Evolutionary conservation across 1,284 basidiomycete genomes (phyloP).

Genomic region (Cutaneotrichosporon daszewskae): DNA sequence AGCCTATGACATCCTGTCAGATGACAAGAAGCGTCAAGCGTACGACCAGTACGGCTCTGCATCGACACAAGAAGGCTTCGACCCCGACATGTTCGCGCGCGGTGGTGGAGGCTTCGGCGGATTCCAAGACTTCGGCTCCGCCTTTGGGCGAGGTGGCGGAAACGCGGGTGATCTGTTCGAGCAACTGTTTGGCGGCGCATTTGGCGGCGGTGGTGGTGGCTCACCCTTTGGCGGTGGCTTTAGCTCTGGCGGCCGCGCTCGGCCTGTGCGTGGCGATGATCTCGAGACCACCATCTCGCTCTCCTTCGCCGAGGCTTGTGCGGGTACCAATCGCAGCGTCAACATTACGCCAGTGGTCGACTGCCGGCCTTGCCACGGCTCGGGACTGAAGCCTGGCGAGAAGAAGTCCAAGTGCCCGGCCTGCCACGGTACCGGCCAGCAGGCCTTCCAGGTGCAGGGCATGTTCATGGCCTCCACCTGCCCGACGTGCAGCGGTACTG

Average conservation of each 20-base stretch:
- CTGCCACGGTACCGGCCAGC: slow-evolving; percentile 82
- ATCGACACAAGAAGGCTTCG: slow-evolving; percentile 88
- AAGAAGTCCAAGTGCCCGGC: slow-evolving; percentile 73
- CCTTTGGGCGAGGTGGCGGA: slow-evolving; percentile 58
- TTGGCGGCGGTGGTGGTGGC: slow-evolving; percentile 37
- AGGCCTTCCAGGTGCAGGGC: slow-evolving; percentile 88
- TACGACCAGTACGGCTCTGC: slow-evolving; percentile 95
- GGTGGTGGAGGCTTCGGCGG: slow-evolving; percentile 62
- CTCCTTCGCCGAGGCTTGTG: slow-evolving; percentile 88
- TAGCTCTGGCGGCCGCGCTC: slow-evolving; percentile 53
- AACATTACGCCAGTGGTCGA: slow-evolving; percentile 75
- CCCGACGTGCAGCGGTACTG: slow-evolving; percentile 74
- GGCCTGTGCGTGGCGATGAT: slow-evolving; percentile 65
- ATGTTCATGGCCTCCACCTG: slow-evolving; percentile 98
- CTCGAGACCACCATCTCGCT: slow-evolving; percentile 73
- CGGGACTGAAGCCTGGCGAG: slow-evolving; percentile 79
- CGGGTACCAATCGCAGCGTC: slow-evolving; percentile 74
- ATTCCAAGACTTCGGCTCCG: slow-evolving; percentile 62
- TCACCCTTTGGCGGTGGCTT: slow-evolving; percentile 45
- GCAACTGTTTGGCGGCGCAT: slow-evolving; percentile 70
- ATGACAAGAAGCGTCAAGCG: slow-evolving; percentile 85
- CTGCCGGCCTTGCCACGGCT: slow-evolving; percentile 78
- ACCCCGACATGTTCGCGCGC: slow-evolving; percentile 69
- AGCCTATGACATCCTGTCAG: slow-evolving; percentile 92
- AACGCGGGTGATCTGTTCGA: slow-evolving; percentile 71